A percentile compares a stretch with the other conserved stretches of the same genome.
Conservation (phyloP, 331 rosid species). For the Arachis monticola region DNA sequence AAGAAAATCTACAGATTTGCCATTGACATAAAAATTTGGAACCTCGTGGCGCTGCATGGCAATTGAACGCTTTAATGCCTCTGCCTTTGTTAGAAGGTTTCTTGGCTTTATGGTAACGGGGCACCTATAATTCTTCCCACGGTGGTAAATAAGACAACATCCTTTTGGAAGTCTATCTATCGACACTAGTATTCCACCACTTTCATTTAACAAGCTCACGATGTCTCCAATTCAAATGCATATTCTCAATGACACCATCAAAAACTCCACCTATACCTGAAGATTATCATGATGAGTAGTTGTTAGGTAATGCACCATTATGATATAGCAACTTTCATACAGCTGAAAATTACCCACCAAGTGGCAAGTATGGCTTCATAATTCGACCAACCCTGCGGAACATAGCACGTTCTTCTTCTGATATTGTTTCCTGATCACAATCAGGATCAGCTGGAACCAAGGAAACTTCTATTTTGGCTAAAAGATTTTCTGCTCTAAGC, state of each 20-base stretch:
- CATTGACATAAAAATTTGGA: slow-evolving; percentile 34
- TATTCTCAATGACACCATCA: slow-evolving; percentile 92
- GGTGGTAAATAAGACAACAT: slow-evolving; percentile 76
- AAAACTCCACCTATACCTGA: slow-evolving; percentile 88
- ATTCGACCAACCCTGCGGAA: slow-evolving; percentile 80
- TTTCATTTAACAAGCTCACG: slow-evolving; percentile 93
- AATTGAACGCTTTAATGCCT: slow-evolving; percentile 80
- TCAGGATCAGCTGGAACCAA: slow-evolving; percentile 86
- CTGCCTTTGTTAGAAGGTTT: slow-evolving; percentile 90
- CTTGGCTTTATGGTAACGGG: slow-evolving; percentile 80
- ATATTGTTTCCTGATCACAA: slow-evolving; percentile 84
- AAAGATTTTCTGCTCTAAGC: slow-evolving; percentile 73
- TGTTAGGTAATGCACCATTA: slow-evolving; percentile 40
- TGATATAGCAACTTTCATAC: slow-evolving; percentile 25
- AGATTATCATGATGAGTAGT: slow-evolving; percentile 28
- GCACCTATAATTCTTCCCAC: slow-evolving; percentile 88
- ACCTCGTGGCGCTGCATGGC: slow-evolving; percentile 97
- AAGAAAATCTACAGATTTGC: slow-evolving; percentile 7
- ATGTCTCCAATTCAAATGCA: slow-evolving; percentile 97
- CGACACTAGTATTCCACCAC: slow-evolving; percentile 92
- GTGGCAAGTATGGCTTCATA: slow-evolving; percentile 86
- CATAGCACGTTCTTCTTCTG: slow-evolving; percentile 95
- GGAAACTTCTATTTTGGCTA: slow-evolving; percentile 73
- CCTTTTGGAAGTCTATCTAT: slow-evolving; percentile 91
- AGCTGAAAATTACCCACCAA: slow-evolving; percentile 63